phyloP scores from a whole-genome alignment of 768 basidiomycete genomes.

The Cubamyces sp. region DNA sequence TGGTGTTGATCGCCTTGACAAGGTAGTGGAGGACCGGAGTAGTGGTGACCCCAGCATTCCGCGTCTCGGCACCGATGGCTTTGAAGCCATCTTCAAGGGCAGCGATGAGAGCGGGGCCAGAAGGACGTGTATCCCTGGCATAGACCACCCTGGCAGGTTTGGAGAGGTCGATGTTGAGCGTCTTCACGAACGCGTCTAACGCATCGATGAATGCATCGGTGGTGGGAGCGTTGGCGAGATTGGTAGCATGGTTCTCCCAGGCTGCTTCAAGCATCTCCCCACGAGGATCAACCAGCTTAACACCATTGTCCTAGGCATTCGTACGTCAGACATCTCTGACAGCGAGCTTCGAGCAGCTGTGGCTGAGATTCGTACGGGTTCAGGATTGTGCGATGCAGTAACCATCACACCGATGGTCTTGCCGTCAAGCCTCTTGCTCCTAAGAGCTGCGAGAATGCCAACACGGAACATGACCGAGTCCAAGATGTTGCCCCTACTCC shows the following conservation, averaged over 20 bases:
- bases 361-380: slow-evolving; percentile 58
- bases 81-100: slow-evolving; percentile 84
- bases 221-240: slow-evolving; percentile 80
- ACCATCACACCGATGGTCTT: slow-evolving; percentile 97
- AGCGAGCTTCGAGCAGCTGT: neutral
- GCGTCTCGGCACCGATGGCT: slow-evolving; percentile 67
- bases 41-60: slow-evolving; percentile 84
- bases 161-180: slow-evolving; percentile 73
- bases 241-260: slow-evolving; percentile 91
- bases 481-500: slow-evolving; percentile 62
- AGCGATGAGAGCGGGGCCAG: slow-evolving; percentile 73
- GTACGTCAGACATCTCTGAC: slow-evolving; percentile 4
- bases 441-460: slow-evolving; percentile 84
- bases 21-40: slow-evolving; percentile 97
- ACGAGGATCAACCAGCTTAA: slow-evolving; percentile 95
- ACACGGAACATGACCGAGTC: slow-evolving; percentile 95
- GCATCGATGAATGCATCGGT: slow-evolving; percentile 72
- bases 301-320: slow-evolving; percentile 87
- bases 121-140: slow-evolving; percentile 91
- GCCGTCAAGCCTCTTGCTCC: slow-evolving; percentile 91
- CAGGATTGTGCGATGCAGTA: slow-evolving; percentile 99
- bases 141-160: slow-evolving; percentile 85
- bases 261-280: slow-evolving; percentile 96
- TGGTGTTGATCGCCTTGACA: slow-evolving; percentile 87
- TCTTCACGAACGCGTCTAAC: slow-evolving; percentile 63